phyloP scores from a whole-genome alignment of 495 filamentous ascomycete genomes.

The Penicillium daleae region DNA sequence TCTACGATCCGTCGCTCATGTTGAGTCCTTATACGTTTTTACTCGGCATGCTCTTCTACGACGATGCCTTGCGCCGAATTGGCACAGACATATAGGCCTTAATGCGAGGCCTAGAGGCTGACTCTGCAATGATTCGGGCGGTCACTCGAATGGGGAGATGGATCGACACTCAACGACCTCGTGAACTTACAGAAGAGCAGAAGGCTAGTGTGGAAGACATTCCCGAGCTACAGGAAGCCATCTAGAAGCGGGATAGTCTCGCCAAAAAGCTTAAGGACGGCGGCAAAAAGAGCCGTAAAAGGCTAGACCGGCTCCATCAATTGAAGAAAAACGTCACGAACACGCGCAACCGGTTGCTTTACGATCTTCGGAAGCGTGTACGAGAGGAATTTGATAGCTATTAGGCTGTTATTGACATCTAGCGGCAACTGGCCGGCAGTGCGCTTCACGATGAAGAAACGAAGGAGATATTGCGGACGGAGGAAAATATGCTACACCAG shows the following conservation, averaged over 20 bases:
- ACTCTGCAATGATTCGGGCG: too few species aligned
- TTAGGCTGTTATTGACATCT: conserved; percentile 12
- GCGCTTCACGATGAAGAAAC: conserved; percentile 8
- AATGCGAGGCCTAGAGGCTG: too few species aligned
- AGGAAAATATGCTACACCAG: conserved; percentile 12
- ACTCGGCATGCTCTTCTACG: too few species aligned
- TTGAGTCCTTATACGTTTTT: too few species aligned
- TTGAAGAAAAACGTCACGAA: conserved; percentile 16
- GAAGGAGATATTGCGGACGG: conserved; percentile 4
- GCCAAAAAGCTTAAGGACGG: not conserved
- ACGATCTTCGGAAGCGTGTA: conserved; percentile 15
- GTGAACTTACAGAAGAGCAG: conserved; percentile 11
- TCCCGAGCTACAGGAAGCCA: conserved; percentile 3
- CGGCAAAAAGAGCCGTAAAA: not conserved
- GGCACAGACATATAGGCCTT: too few species aligned
- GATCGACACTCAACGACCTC: conserved; percentile 10
- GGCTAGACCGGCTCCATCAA: conserved; percentile 1
- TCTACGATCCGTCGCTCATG: too few species aligned
- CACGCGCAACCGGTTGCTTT: conserved; percentile 6
- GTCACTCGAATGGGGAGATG: too few species aligned
- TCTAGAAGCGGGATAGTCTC: conserved; percentile 10
- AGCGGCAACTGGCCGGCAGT: conserved; percentile 5
- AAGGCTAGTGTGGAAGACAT: conserved; percentile 7
- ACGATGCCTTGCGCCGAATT: too few species aligned
- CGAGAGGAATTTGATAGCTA: conserved; percentile 13